phyloP scores from a whole-genome alignment of 192 early-diverging fungal genomes.

The Coemansia pectinata region DNA sequence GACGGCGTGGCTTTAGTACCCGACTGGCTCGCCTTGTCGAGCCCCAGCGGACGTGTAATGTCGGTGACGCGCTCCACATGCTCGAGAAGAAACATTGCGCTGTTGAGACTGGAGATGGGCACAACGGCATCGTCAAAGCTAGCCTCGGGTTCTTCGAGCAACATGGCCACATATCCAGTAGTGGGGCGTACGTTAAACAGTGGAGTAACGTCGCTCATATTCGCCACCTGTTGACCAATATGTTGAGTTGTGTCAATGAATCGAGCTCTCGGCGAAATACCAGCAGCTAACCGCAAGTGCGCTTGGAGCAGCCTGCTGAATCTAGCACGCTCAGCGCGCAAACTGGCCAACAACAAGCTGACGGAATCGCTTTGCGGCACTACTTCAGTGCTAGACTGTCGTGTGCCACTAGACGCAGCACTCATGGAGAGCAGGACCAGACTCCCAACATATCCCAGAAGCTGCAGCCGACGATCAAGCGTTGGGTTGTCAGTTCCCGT shows the following conservation, averaged over 20 bases:
- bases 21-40: neutral
- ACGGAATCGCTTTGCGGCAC: neutral
- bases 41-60: conserved; percentile 10
- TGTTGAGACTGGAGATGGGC: conserved; percentile 24
- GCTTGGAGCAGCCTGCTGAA: conserved; percentile 31
- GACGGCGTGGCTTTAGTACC: conserved; percentile 5
- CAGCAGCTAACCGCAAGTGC: conserved; percentile 32
- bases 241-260: neutral
- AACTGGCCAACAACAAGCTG: conserved; percentile 11
- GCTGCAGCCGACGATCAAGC: conserved; percentile 13
- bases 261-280: neutral
- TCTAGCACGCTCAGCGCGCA: conserved; percentile 32
- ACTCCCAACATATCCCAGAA: conserved; percentile 16
- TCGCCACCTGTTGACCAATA: neutral
- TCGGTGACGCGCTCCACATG: conserved; percentile 30
- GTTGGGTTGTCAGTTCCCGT: no score
- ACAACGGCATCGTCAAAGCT: conserved; percentile 23
- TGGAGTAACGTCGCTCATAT: neutral
- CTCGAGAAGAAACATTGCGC: conserved; percentile 23
- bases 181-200: neutral
- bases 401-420: neutral
- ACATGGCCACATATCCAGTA: neutral
- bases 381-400: neutral
- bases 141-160: conserved; percentile 17
- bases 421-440: conserved; percentile 15